phyloP scores from a whole-genome alignment of 2,329 filamentous ascomycete genomes.

The Hypoxylon sp. region DNA sequence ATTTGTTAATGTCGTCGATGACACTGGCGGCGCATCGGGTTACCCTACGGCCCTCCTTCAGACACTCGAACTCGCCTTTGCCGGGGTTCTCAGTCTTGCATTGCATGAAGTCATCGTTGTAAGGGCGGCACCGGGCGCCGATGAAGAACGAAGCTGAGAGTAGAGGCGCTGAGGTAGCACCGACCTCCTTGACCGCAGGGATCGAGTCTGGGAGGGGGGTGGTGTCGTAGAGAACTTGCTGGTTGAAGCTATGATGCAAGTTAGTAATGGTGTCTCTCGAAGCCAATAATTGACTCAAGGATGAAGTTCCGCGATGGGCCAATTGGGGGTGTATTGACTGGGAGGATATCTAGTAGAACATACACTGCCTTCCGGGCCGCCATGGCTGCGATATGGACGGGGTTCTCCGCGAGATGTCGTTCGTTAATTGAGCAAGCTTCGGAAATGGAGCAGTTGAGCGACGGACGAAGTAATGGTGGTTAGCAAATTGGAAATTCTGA shows the following conservation, averaged over 20 bases:
- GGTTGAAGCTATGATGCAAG: conserved; percentile 81
- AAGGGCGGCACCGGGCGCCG: conserved; percentile 91
- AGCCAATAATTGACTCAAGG: conserved; percentile 7
- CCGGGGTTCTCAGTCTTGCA: conserved; percentile 97
- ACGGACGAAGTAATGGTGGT: conserved; percentile 37
- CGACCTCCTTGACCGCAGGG: conserved; percentile 93
- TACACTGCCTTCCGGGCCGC: conserved; percentile 73
- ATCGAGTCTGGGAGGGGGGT: conserved; percentile 94
- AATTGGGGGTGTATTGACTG: conserved; percentile 34
- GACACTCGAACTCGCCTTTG: conserved; percentile 90
- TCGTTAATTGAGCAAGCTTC: conserved; percentile 44
- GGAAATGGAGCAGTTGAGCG: conserved; percentile 49
- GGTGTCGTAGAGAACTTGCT: conserved; percentile 93
- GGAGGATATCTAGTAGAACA: conserved; percentile 42
- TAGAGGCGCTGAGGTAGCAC: conserved; percentile 91
- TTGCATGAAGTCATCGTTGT: conserved; percentile 99
- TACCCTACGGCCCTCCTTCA: conserved; percentile 96
- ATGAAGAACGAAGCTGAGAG: conserved; percentile 97
- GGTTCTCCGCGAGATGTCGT: conserved; percentile 41
- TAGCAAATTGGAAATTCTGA: conserved; percentile 55
- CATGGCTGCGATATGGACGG: conserved; percentile 64
- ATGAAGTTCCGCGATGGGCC: conserved; percentile 6
- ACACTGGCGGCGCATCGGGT: conserved; percentile 97
- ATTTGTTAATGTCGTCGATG: conserved; percentile 96
- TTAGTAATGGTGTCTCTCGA: conserved; percentile 46